Evolutionary conservation across 2,329 filamentous ascomycete genomes (phyloP).

Genomic region (Clarireedia hainanense): DNA sequence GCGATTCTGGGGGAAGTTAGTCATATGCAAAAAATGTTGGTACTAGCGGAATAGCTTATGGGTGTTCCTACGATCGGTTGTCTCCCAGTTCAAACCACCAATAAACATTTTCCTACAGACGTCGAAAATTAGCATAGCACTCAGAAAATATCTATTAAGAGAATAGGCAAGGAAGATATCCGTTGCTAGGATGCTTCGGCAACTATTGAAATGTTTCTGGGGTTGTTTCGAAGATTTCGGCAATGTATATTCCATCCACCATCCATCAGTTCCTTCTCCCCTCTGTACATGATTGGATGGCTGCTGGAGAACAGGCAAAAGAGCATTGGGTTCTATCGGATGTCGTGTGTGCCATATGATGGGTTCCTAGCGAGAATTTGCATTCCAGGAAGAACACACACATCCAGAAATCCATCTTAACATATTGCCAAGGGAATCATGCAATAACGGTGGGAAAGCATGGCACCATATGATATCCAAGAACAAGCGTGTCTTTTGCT

Average conservation of each 20-base stretch:
- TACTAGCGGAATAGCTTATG: neutral
- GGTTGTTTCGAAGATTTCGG: neutral
- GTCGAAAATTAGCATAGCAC: constrained; percentile 20
- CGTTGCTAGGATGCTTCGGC: neutral
- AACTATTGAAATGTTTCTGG: neutral
- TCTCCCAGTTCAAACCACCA: constrained; percentile 97
- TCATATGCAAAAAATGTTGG: neutral
- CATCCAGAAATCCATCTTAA: constrained; percentile 6
- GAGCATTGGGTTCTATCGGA: neutral
- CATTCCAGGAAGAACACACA: constrained; percentile 2
- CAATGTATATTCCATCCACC: neutral
- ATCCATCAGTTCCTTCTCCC: neutral
- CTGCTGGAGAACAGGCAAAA: constrained; percentile 2
- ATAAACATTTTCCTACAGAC: constrained; percentile 95
- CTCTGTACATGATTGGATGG: neutral
- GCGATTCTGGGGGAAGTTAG: constrained; percentile 59
- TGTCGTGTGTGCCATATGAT: constrained; percentile 2
- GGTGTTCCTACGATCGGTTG: constrained; percentile 71
- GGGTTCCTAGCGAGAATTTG: neutral
- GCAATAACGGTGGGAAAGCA: constrained; percentile 27
- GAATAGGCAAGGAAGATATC: constrained; percentile 8
- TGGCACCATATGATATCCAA: constrained; percentile 31
- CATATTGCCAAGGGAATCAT: constrained; percentile 11
- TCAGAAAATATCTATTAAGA: constrained; percentile 7
- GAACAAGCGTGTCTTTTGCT: constrained; percentile 52